Evolutionary conservation across 2,329 filamentous ascomycete species (phyloP).

Genomic region (Verticillium isaacii): DNA sequence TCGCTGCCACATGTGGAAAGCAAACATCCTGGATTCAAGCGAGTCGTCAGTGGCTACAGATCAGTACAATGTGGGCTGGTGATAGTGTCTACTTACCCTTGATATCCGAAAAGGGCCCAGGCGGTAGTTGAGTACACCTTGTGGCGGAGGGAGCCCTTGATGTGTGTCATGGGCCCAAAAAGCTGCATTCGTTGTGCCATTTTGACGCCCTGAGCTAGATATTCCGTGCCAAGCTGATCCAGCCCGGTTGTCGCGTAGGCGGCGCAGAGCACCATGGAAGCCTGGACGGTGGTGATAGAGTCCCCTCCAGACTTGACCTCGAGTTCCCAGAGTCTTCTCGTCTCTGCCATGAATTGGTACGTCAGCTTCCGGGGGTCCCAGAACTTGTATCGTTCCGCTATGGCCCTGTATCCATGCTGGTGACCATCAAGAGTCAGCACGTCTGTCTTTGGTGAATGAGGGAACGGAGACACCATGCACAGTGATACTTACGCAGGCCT

Average conservation of each 20-base stretch:
- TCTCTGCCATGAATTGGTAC: conserved; percentile 30
- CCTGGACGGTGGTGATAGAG: conserved; percentile 23
- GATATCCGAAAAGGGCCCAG: conserved; percentile 30
- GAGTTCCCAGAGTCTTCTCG: conserved; percentile 27
- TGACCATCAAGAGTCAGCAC: background rate
- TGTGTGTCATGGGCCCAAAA: background rate
- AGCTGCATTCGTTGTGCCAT: background rate
- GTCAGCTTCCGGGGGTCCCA: conserved; percentile 27
- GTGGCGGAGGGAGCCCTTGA: background rate
- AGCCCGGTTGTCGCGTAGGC: conserved; percentile 10
- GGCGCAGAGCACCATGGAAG: conserved; percentile 22
- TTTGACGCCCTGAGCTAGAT: background rate
- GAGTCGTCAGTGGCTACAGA: background rate
- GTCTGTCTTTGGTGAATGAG: too few relatives aligned
- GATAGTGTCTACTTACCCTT: conserved; percentile 10
- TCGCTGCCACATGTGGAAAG: conserved; percentile 3
- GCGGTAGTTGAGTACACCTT: conserved; percentile 20
- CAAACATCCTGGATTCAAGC: background rate
- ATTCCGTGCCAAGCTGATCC: background rate
- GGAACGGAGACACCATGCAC: conserved; percentile 7
- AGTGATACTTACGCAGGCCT: conserved; percentile 24
- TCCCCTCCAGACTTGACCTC: conserved; percentile 12
- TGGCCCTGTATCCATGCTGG: conserved; percentile 21
- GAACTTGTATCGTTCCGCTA: conserved; percentile 21
- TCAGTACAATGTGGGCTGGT: too few relatives aligned